A percentile compares a stretch with the other conserved stretches of the same genome.
Evolutionary conservation across 169 alveolate species (phyloP).

Genomic region (Besnoitia besnoiti): DNA sequence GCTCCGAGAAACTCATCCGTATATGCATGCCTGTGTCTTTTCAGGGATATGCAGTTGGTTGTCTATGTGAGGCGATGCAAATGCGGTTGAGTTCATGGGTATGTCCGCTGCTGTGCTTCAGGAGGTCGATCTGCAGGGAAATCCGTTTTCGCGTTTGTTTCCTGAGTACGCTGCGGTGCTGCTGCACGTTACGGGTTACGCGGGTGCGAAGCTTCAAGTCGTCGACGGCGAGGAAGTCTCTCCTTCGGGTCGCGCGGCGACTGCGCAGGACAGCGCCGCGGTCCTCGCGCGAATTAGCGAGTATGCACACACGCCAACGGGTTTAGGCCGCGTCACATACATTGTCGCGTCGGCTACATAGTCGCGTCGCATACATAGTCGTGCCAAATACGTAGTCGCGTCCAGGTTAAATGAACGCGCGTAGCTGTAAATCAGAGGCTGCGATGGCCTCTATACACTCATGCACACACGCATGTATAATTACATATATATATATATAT

Average conservation of each 20-base stretch:
- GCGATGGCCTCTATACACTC: background rate
- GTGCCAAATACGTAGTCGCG: background rate
- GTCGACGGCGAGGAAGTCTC: constrained; percentile 51
- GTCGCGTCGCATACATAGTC: no score
- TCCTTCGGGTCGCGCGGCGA: background rate
- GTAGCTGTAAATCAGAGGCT: background rate
- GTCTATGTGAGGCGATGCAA: background rate
- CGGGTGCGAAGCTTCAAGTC: constrained; percentile 37
- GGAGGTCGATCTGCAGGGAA: constrained; percentile 47
- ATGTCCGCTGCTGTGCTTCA: background rate
- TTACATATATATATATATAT: background rate
- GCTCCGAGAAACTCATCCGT: no score
- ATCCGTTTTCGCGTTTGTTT: constrained; percentile 42
- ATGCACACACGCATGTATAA: background rate
- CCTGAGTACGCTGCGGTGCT: constrained; percentile 57
- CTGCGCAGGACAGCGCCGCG: background rate
- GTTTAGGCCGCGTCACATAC: no score
- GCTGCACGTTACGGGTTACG: background rate
- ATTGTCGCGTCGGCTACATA: background rate
- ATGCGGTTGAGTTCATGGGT: no score
- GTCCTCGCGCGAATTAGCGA: background rate
- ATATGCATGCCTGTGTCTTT: no score
- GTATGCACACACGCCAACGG: background rate
- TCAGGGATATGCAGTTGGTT: background rate
- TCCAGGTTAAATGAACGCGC: background rate